Conservation (phyloP, 257 asterid genomes). For the Solanum etuberosum region DNA sequence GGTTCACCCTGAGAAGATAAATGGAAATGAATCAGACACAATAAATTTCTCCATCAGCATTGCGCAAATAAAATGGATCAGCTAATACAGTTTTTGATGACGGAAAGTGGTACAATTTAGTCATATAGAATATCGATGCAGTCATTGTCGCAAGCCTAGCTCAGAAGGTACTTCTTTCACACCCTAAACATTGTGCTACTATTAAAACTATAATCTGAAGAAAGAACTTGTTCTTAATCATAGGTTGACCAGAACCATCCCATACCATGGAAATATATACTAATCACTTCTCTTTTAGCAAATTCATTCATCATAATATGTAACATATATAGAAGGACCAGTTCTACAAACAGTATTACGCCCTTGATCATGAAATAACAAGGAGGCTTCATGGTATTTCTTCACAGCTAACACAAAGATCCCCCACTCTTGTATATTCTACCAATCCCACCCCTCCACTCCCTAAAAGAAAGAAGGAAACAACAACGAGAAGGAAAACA, state of each 20-base stretch:
- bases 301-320: not conserved
- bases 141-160: not conserved
- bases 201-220: not conserved
- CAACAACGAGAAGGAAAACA: not conserved
- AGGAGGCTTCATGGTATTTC: not conserved
- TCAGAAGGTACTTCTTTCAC: not conserved
- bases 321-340: not conserved
- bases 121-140: not conserved
- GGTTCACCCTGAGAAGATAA: constrained; percentile 37
- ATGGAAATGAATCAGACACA: not conserved
- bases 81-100: not conserved
- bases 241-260: not conserved
- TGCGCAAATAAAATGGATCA: not conserved
- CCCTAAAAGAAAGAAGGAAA: not conserved
- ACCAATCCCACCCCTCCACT: not conserved
- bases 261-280: not conserved
- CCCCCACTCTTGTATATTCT: not conserved
- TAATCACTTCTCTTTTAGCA: not conserved
- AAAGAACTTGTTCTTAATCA: not conserved
- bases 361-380: not conserved
- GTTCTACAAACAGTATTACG: not conserved
- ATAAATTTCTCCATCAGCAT: not conserved
- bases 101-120: not conserved
- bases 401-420: not conserved
- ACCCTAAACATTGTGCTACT: not conserved